Base-by-base conservation (phyloP, 2,329 filamentous ascomycete species). In the Fusarium mangiferae region DNA sequence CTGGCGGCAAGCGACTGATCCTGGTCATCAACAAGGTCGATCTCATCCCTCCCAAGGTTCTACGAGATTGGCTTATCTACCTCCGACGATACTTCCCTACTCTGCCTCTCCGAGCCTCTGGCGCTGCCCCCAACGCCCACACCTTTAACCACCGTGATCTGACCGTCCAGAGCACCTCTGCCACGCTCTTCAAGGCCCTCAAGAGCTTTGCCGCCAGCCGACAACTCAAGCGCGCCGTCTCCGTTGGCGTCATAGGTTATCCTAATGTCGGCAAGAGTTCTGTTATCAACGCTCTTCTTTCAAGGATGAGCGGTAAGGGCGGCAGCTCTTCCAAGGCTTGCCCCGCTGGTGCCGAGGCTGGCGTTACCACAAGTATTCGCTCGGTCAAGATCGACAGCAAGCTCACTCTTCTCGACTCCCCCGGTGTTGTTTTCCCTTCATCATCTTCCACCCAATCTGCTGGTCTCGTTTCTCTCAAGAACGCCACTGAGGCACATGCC, bases 201-300 rank as follows among this genome's bases (percentile, higher is more conserved):
- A 98, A 98, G 87, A 92, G 94, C 48, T 98, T 93, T 80, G 94
- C 95, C 15, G 92, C 94, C 66, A 90, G 89, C 69, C 93, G 93
- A 78, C 92, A 97, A 81, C 86, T 98, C 75, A 97, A 97, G 87
- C 92, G 95, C 63, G 92, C 95, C 60, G 91, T 97, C 78, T 95
- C 94, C 26, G 95, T 98, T 69, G 95, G 95, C 74, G 94, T 98
- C 71, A 97, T 98, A 77, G 95, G 95, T 35, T 98, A 98, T 82
- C 95, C 95, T 78, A 98, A 98, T 81, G 95, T 98, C 68, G 95
- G 95, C 81, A 98, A 98, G 86, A 97, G 94, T 35, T 98, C 95
- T 57, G 94, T 98, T 78, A 98, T 98, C 88, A 98, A 98, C 82
- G 94, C 95, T 22, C 90, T 98, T 63, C 92, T 94, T 26, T 91